Base-by-base conservation (phyloP, 768 basidiomycete genomes). In the Kondoa malvinella region DNA sequence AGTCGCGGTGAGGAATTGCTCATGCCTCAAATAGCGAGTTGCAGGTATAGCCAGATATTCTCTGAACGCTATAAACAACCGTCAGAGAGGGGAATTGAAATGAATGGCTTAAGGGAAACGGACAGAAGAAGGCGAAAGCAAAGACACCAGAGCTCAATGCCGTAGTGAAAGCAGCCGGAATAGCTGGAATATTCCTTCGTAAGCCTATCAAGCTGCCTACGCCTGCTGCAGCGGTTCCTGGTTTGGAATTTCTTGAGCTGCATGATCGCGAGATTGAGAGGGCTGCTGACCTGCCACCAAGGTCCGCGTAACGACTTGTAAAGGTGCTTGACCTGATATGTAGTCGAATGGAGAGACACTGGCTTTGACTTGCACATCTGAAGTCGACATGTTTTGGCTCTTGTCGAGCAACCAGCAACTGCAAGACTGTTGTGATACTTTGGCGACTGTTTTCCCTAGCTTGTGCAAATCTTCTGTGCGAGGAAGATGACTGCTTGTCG, bases 51-150 rank as follows among this genome's bases (percentile, higher is more conserved):
- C 40, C 14, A 62, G n/a, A 50, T 57, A 66, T 26, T 66, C 64
- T 2, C 65, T 21, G 0, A 65, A 17, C 32, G 59, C 56, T 64
- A 29, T 34, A n/a, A n/a, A n/a, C 16, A 12, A 31, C 30, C 56
- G 67, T n/a, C 21, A 8, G 12, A 40, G 34, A 40, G 16, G 3
- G 34, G 59, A 67, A 4, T 12, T 29, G 26, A 40, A 66, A 58
- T 2, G 26, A 14, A 16, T 17, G 33, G 17, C 1, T 26, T 25
- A 62, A 27, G 2, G 25, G 25, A 26, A 26, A 60, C 70, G 31
- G 3, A 74, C 73, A 69, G 69, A 74, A 74, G 69, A 74, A 74
- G 15, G 72, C 66, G 65, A 74, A 74, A 58, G 59, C 29, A 57
- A 71, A 70, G 29, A 67, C 59, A 31, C 68, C 71, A 1, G 73